Base-by-base conservation (phyloP, 768 basidiomycete species). In the Glaciozyma antarctica region DNA sequence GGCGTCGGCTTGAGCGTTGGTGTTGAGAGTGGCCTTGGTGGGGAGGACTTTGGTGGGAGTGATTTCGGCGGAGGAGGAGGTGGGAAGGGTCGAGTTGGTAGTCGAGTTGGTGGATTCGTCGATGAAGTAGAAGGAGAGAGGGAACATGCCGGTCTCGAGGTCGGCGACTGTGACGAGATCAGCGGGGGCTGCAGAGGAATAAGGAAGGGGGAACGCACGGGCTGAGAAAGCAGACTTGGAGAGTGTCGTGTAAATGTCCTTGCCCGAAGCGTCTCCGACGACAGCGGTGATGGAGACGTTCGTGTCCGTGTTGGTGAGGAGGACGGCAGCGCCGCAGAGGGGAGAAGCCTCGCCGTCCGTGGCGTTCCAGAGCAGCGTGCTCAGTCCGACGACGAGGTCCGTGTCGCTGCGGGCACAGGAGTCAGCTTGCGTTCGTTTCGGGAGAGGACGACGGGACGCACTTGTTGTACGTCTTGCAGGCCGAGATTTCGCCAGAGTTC, bases 211-310 rank as follows among this genome's bases (percentile, higher is more conserved):
- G 38, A 41, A 41, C 38, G 38, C 43, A 52, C 62, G 65, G 32
- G 61, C 57, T 43, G 49, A 32, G 54, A 63, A 69, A 13, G 67
- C 67, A 2, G 53, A n/a, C 61, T 62, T 59, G 61, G 67, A 55
- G 64, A 69, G 64, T 57, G 61, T 69, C 47, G 63, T 66, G 65
- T 63, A 66, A 54, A 63, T 62, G 44, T 66, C 59, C 24, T 60
- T 30, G 30, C 58, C 43, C 26, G 68, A 61, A 15, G 68, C 68
- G 48, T 63, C 65, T 44, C 55, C 55, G 47, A 69, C 68, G 13
- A 47, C 56, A 16, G 59, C 62, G 43, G 62, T 58, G 28, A 24
- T 5, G n/a, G 19, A 19, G 19, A 51, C 64, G 21, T 53, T 53
- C 47, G 62, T 67, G 19, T 38, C 54, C 6, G 66, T n/a, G 66